phyloP scores from a whole-genome alignment of 768 basidiomycete genomes.

The Psilocybe subaeruginosa region DNA sequence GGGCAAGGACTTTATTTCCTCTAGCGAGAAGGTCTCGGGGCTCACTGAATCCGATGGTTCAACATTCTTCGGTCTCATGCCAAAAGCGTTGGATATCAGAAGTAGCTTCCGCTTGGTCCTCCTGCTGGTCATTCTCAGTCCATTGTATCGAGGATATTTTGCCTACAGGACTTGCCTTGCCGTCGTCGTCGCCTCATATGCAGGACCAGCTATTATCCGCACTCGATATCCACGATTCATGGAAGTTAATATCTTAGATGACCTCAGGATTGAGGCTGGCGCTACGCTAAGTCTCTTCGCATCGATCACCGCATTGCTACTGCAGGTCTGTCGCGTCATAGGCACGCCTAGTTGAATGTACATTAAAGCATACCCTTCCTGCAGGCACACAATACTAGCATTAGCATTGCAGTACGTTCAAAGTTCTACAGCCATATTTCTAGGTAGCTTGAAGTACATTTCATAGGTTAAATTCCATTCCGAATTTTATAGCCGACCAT shows the following conservation, averaged over 20 bases:
- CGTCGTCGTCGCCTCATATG: background rate
- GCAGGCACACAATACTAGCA: background rate
- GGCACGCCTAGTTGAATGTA: no score
- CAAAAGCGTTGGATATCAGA: background rate
- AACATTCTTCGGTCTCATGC: no score
- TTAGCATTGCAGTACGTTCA: background rate
- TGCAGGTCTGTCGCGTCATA: background rate
- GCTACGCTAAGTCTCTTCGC: background rate
- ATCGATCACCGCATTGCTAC: background rate
- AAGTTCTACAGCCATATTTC: no score
- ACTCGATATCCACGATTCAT: conserved; percentile 4
- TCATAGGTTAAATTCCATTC: background rate
- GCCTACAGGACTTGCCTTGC: background rate
- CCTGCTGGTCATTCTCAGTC: background rate
- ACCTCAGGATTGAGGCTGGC: background rate
- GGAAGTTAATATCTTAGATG: background rate
- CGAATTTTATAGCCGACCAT: conserved; percentile 2
- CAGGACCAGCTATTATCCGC: background rate
- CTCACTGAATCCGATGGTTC: no score
- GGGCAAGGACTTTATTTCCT: no score
- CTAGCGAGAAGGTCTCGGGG: no score
- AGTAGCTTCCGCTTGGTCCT: background rate
- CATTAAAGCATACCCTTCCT: background rate
- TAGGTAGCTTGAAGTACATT: background rate
- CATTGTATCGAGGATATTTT: background rate